phyloP scores from a whole-genome alignment of 2,329 filamentous ascomycete genomes.

The Cladosporium sp. region DNA sequence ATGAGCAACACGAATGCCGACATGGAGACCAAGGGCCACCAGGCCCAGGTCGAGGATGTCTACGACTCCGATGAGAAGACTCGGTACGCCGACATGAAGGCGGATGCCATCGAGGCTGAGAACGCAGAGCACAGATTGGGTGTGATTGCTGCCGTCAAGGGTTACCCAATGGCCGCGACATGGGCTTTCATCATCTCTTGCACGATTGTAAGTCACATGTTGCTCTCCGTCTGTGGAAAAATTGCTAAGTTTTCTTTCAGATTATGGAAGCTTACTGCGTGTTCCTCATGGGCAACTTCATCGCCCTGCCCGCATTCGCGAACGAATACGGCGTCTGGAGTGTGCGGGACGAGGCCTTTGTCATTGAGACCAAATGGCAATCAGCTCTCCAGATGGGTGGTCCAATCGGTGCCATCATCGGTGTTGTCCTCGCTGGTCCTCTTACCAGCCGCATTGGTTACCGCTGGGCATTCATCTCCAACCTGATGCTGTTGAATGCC shows the following conservation, averaged over 20 bases:
- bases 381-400: constrained; percentile 59
- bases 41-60: constrained; percentile 16
- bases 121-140: constrained; percentile 55
- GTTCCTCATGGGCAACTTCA: constrained; percentile 63
- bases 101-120: constrained; percentile 61
- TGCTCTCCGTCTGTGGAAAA: constrained; percentile 5
- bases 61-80: constrained; percentile 29
- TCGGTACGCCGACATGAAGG: constrained; percentile 47
- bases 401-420: constrained; percentile 61
- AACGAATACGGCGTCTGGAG: constrained; percentile 48
- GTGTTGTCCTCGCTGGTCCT: constrained; percentile 62
- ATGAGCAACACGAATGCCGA: constrained; percentile 6
- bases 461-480: constrained; percentile 59
- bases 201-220: constrained; percentile 53
- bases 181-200: constrained; percentile 60
- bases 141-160: constrained; percentile 52
- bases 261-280: constrained; percentile 68
- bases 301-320: constrained; percentile 54
- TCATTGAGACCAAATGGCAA: constrained; percentile 60
- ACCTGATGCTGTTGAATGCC: constrained; percentile 59
- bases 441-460: constrained; percentile 62
- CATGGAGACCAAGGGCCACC: constrained; percentile 9
- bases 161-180: constrained; percentile 55
- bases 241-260: constrained; percentile 41
- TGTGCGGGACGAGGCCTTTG: constrained; percentile 4